Conservation (phyloP, 306 rosid genomes). For the Pterocarpus macrocarpus region DNA sequence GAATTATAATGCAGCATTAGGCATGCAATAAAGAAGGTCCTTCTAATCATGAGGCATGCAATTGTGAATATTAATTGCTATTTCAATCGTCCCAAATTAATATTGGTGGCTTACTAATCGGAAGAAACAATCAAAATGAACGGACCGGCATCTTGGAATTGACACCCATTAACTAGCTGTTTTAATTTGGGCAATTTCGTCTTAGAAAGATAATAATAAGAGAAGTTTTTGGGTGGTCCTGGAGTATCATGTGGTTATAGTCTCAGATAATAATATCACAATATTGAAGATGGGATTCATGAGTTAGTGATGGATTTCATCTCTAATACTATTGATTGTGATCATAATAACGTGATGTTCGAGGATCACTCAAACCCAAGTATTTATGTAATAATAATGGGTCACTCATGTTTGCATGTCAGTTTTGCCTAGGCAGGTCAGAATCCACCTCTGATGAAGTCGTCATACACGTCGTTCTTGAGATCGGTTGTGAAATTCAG, state of each 20-base stretch:
- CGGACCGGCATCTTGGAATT: not conserved
- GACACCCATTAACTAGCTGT: not conserved
- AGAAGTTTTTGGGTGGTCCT: too few relatives aligned
- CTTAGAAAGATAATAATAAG: not conserved
- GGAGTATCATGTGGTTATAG: too few relatives aligned
- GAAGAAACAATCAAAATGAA: constrained; percentile 1
- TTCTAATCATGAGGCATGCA: not conserved
- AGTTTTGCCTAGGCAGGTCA: not conserved
- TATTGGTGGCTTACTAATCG: not conserved
- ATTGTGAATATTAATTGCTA: not conserved
- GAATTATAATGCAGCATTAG: constrained; percentile 10
- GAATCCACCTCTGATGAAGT: not conserved
- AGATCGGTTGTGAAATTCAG: not conserved
- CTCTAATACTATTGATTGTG: too few relatives aligned
- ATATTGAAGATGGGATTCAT: too few relatives aligned
- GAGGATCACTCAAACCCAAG: too few relatives aligned
- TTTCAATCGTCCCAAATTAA: not conserved
- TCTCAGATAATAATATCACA: too few relatives aligned
- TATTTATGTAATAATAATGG: not conserved
- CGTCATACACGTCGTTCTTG: constrained; percentile 14
- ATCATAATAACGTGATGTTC: too few relatives aligned
- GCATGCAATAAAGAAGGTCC: not conserved
- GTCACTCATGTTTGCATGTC: not conserved
- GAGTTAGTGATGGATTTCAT: too few relatives aligned
- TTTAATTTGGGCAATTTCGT: constrained; percentile 36